A percentile compares a stretch with the other conserved stretches of the same genome.
These are phyloP conservation scores for Cercis canadensis DNA, from an alignment of 306 rosid genomes.

Conservation along the genomic window DNA sequence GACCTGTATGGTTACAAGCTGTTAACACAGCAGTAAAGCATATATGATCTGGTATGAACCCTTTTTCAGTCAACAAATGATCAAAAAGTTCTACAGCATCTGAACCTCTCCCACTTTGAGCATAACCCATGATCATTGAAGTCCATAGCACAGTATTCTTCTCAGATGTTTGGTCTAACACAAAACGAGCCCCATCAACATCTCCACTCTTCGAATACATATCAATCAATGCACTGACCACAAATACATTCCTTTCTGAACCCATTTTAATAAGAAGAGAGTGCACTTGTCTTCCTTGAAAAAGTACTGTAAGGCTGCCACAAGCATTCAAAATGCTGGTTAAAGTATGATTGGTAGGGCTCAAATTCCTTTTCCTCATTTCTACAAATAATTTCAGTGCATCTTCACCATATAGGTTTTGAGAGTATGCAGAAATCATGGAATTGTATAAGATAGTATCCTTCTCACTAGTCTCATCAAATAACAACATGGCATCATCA, in stretches of 20 bases:
- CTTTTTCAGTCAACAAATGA: conserved; percentile 40
- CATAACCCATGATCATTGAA: conserved; percentile 69
- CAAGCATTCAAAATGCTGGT: conserved; percentile 62
- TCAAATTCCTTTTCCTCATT: conserved; percentile 52
- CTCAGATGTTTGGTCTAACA: conserved; percentile 52
- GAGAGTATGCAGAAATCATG: conserved; percentile 66
- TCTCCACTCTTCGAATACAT: conserved; percentile 77
- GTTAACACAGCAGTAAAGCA: conserved; percentile 66
- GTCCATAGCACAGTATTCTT: conserved; percentile 63
- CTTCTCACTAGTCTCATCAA: conserved; percentile 49
- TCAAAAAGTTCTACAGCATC: conserved; percentile 71
- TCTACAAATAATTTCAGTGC: conserved; percentile 60
- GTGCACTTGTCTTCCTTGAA: conserved; percentile 63
- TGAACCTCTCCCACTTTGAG: conserved; percentile 63
- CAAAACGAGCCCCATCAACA: conserved; percentile 49
- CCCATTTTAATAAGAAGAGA: conserved; percentile 64
- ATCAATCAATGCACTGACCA: conserved; percentile 66
- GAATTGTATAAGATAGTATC: conserved; percentile 61
- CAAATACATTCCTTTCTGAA: conserved; percentile 59
- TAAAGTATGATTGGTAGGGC: conserved; percentile 61
- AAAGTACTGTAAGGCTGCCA: conserved; percentile 57
- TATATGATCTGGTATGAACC: conserved; percentile 57
- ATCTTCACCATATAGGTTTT: conserved; percentile 50
- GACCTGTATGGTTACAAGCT: conserved; percentile 70
- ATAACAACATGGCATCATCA: conserved; percentile 50